Conservation (phyloP, 805 yeast species). For the Myxozyma monticola region DNA sequence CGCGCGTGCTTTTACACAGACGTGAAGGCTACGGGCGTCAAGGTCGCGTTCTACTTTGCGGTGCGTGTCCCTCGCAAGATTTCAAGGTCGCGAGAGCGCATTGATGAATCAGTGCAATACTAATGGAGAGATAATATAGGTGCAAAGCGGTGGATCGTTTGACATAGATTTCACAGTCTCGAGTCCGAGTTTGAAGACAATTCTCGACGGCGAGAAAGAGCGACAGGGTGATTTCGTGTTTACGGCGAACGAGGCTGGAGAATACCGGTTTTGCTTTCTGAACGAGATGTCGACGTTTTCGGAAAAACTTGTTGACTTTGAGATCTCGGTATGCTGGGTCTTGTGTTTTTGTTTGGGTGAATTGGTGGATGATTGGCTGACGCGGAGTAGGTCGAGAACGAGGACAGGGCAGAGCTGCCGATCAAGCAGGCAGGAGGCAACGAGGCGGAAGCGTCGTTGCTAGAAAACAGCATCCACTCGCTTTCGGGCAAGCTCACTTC, state of each 20-base stretch:
- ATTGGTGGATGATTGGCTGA: background rate
- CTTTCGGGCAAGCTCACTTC: slow-evolving; percentile 34
- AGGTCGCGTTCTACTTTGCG: slow-evolving; percentile 75
- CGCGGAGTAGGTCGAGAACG: slow-evolving; percentile 37
- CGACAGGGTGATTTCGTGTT: slow-evolving; percentile 81
- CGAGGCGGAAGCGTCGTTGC: slow-evolving; percentile 20
- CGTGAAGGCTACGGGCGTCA: slow-evolving; percentile 58
- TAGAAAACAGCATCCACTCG: slow-evolving; percentile 41
- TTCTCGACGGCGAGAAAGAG: slow-evolving; percentile 58
- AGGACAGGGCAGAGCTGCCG: slow-evolving; percentile 64
- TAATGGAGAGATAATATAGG: slow-evolving; percentile 18
- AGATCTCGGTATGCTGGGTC: slow-evolving; percentile 51
- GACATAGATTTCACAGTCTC: slow-evolving; percentile 67
- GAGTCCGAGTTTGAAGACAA: slow-evolving; percentile 56
- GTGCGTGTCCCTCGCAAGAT: too few relatives aligned
- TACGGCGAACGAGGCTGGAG: slow-evolving; percentile 65
- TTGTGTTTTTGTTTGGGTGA: background rate
- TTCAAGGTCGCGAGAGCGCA: too few relatives aligned
- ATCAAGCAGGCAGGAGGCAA: slow-evolving; percentile 30
- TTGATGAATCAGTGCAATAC: background rate
- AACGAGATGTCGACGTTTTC: slow-evolving; percentile 80
- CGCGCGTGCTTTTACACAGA: slow-evolving; percentile 69
- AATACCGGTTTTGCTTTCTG: slow-evolving; percentile 83
- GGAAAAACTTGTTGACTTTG: slow-evolving; percentile 82
- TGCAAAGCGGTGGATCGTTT: slow-evolving; percentile 75